Percentiles rank a stretch among this genome's conserved stretches.
These are phyloP conservation scores for Annulohypoxylon moriforme DNA, from an alignment of 495 filamentous ascomycete genomes.

Conservation along the genomic window DNA sequence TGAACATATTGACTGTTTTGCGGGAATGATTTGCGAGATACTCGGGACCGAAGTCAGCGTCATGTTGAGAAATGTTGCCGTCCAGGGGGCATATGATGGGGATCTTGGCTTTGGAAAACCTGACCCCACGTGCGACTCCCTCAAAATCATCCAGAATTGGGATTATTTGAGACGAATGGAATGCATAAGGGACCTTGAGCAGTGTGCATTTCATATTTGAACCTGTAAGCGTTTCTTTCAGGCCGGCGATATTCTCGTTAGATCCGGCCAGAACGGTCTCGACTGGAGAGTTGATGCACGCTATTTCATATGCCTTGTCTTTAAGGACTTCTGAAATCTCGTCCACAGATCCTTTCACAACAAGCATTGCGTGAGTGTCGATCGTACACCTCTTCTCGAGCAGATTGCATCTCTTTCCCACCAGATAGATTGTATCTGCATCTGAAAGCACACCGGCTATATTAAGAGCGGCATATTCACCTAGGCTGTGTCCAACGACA, in stretches of 20 bases:
- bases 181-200: constrained; percentile 73
- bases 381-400: constrained; percentile 67
- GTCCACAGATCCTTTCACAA: constrained; percentile 47
- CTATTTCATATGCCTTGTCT: constrained; percentile 44
- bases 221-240: constrained; percentile 61
- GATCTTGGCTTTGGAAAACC: constrained; percentile 60
- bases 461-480: constrained; percentile 79
- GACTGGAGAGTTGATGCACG: constrained; percentile 61
- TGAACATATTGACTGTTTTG: too few relatives aligned
- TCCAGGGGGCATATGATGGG: constrained; percentile 71
- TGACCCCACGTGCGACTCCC: constrained; percentile 57
- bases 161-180: constrained; percentile 75
- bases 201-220: constrained; percentile 63
- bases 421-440: constrained; percentile 73
- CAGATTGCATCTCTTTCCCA: constrained; percentile 72
- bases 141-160: constrained; percentile 69
- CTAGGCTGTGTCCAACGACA: constrained; percentile 78
- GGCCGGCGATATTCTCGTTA: constrained; percentile 54
- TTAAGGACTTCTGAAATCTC: constrained; percentile 27
- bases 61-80: constrained; percentile 39
- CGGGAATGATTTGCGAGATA: too few relatives aligned
- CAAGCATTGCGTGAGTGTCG: constrained; percentile 69
- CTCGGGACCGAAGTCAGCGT: constrained; percentile 32
- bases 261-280: constrained; percentile 63
- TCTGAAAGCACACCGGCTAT: constrained; percentile 73